Percentiles rank a stretch among this genome's conserved stretches.
phyloP scores from a whole-genome alignment of 352 stramenopile genomes.

The Pythium plurisporium region DNA sequence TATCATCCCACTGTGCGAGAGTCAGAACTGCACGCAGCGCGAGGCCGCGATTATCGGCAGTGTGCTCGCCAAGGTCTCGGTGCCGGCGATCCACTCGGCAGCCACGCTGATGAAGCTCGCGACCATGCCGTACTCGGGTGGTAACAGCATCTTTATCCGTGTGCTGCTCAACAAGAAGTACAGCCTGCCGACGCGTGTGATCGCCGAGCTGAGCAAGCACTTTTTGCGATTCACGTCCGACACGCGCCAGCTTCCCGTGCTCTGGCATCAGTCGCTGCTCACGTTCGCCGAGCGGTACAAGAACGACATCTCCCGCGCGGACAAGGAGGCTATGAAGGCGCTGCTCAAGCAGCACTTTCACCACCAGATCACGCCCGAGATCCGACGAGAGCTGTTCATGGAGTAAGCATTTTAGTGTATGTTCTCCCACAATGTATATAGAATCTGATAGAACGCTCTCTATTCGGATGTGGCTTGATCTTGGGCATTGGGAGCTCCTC shows the following conservation, averaged over 20 bases:
- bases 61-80: slow-evolving; percentile 97
- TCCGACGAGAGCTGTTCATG: slow-evolving; percentile 95
- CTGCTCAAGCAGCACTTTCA: slow-evolving; percentile 90
- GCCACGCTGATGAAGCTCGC: slow-evolving; percentile 98
- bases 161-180: slow-evolving; percentile 99
- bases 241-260: slow-evolving; percentile 89
- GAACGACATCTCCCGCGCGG: slow-evolving; percentile 92
- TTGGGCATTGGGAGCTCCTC: no score
- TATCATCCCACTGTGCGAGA: slow-evolving; percentile 95
- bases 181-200: slow-evolving; percentile 95
- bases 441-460: slow-evolving; percentile 24
- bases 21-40: slow-evolving; percentile 93
- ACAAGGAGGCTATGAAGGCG: slow-evolving; percentile 94
- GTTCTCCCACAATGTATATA: slow-evolving; percentile 25
- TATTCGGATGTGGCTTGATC: slow-evolving; percentile 21
- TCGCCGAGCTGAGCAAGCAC: slow-evolving; percentile 94
- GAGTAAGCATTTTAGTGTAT: slow-evolving; percentile 29
- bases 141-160: slow-evolving; percentile 98
- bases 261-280: slow-evolving; percentile 99
- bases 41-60: slow-evolving; percentile 98
- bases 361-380: slow-evolving; percentile 98
- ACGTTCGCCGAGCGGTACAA: slow-evolving; percentile 99
- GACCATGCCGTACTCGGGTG: slow-evolving; percentile 95
- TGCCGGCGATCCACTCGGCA: slow-evolving; percentile 98
- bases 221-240: slow-evolving; percentile 93